Evolutionary conservation across 1,139 yeast genomes (phyloP).

Genomic region (Yamadazyma buinensis): DNA sequence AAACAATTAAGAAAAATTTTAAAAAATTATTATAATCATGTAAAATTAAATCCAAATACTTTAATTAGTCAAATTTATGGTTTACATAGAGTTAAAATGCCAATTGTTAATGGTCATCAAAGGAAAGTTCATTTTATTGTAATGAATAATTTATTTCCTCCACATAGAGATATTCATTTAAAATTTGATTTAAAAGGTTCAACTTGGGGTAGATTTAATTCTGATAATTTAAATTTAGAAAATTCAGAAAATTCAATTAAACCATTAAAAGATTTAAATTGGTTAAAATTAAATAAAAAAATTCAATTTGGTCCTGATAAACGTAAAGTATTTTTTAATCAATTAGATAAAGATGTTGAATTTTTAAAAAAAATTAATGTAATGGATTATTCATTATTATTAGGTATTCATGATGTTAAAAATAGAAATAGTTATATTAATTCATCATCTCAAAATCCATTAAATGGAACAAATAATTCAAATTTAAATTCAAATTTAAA

Average conservation of each 20-base stretch:
- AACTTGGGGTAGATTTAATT: slow-evolving; percentile 65
- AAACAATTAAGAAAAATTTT: slow-evolving; percentile 72
- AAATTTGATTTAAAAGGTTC: slow-evolving; percentile 95
- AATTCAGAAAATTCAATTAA: slow-evolving; percentile 24
- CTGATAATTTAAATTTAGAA: not conserved
- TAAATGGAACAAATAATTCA: slow-evolving; percentile 22
- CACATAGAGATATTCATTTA: slow-evolving; percentile 80
- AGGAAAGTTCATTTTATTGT: slow-evolving; percentile 85
- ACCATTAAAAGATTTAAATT: slow-evolving; percentile 76
- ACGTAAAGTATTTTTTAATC: slow-evolving; percentile 55
- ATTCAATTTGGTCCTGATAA: slow-evolving; percentile 74
- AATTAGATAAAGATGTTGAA: slow-evolving; percentile 70
- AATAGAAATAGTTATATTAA: slow-evolving; percentile 21
- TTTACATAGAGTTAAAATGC: slow-evolving; percentile 88
- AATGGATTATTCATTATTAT: slow-evolving; percentile 90
- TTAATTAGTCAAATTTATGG: slow-evolving; percentile 93
- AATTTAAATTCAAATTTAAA: slow-evolving; percentile 27
- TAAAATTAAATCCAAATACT: slow-evolving; percentile 81
- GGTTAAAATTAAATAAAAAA: slow-evolving; percentile 63
- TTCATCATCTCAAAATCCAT: too few species aligned
- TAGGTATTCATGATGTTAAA: slow-evolving; percentile 80
- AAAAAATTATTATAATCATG: slow-evolving; percentile 76
- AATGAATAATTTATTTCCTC: slow-evolving; percentile 96
- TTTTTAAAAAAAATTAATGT: slow-evolving; percentile 72
- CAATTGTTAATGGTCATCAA: slow-evolving; percentile 54